These are phyloP conservation scores for Avena sativa DNA, from an alignment of 176 grass and related monocot genomes.

Conservation along the genomic window DNA sequence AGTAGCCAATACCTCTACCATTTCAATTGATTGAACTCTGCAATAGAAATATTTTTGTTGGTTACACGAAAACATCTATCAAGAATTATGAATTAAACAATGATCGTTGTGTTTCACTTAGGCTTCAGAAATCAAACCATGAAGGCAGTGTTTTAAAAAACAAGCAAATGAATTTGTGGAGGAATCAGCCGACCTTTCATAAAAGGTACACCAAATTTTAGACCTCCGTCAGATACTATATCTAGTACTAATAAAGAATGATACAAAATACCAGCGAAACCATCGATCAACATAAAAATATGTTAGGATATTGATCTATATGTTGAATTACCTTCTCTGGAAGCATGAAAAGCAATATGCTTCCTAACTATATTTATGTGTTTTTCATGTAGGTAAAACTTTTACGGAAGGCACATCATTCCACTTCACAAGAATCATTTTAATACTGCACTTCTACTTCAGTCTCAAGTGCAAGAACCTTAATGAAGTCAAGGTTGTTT, in stretches of 20 bases:
- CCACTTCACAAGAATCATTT: background rate
- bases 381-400: conserved; percentile 9
- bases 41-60: conserved; percentile 20
- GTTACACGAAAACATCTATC: background rate
- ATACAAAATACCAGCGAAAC: background rate
- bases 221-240: background rate
- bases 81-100: conserved; percentile 6
- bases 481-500: conserved; percentile 20
- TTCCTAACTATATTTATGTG: conserved; percentile 8
- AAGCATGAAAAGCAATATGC: conserved; percentile 33
- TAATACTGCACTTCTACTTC: background rate
- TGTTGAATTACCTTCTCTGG: conserved; percentile 19
- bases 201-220: background rate
- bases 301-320: background rate
- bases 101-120: background rate
- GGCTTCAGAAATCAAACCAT: background rate
- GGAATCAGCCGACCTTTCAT: background rate
- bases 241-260: conserved; percentile 10
- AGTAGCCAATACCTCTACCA: conserved; percentile 53
- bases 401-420: background rate
- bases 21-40: conserved; percentile 84
- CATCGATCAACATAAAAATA: background rate
- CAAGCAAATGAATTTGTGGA: background rate
- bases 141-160: background rate
- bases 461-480: conserved; percentile 30